Evolutionary conservation across 2,329 filamentous ascomycete species (phyloP).

Genomic region (Whalleya microplaca): DNA sequence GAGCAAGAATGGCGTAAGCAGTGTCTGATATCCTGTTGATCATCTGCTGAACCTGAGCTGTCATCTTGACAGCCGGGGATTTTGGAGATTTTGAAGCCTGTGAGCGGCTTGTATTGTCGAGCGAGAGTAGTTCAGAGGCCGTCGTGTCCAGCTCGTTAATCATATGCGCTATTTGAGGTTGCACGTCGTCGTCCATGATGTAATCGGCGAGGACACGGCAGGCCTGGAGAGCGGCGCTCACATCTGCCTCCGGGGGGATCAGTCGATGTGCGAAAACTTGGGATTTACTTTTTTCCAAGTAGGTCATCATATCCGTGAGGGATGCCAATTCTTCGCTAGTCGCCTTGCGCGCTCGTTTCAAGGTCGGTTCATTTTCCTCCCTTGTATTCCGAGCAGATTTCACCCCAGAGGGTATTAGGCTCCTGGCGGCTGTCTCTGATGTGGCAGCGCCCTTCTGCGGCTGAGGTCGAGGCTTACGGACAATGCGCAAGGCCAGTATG

Average conservation of each 20-base stretch:
- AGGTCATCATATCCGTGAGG: slow-evolving; percentile 34
- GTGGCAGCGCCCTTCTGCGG: slow-evolving; percentile 9
- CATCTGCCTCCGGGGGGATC: slow-evolving; percentile 35
- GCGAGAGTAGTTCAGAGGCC: slow-evolving; percentile 40
- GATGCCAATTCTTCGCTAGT: slow-evolving; percentile 27
- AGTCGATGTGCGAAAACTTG: slow-evolving; percentile 28
- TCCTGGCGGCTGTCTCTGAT: background rate
- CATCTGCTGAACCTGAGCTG: slow-evolving; percentile 45
- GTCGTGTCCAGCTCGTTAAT: slow-evolving; percentile 40
- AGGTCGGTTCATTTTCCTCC: slow-evolving; percentile 1
- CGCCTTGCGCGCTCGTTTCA: slow-evolving; percentile 3
- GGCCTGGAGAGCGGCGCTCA: slow-evolving; percentile 33
- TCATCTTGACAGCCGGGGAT: slow-evolving; percentile 13
- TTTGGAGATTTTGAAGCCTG: slow-evolving; percentile 21
- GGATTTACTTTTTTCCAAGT: slow-evolving; percentile 29
- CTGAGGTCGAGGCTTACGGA: slow-evolving; percentile 23
- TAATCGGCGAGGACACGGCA: slow-evolving; percentile 36
- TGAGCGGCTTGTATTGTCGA: slow-evolving; percentile 31
- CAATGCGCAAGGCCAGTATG: slow-evolving; percentile 37
- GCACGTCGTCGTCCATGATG: slow-evolving; percentile 36
- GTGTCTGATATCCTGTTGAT: slow-evolving; percentile 58
- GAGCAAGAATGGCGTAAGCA: slow-evolving; percentile 71
- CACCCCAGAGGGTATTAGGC: slow-evolving; percentile 9
- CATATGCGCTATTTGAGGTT: slow-evolving; percentile 37
- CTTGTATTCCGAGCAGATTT: slow-evolving; percentile 7